phyloP scores from a whole-genome alignment of 2,329 filamentous ascomycete species.

The Madurella fahalii region DNA sequence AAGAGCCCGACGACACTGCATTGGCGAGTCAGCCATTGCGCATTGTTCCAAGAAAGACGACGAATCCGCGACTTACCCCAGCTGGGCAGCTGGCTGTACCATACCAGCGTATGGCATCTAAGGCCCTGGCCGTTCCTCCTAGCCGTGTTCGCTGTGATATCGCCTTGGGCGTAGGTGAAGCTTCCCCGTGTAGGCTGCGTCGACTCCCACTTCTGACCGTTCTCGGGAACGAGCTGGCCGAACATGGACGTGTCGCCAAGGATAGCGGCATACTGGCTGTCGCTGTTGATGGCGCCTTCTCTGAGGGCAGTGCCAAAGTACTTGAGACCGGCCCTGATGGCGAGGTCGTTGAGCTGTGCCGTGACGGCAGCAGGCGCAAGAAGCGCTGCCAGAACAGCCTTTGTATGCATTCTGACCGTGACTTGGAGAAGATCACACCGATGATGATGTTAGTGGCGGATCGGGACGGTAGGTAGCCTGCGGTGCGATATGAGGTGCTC shows the following conservation, averaged over 20 bases:
- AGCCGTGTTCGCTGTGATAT: slow-evolving; percentile 48
- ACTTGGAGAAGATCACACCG: background rate
- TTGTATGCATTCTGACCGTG: slow-evolving; percentile 20
- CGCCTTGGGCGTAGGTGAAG: slow-evolving; percentile 57
- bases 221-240: slow-evolving; percentile 61
- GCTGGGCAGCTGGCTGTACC: slow-evolving; percentile 49
- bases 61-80: slow-evolving; percentile 39
- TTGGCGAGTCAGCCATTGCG: background rate
- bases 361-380: slow-evolving; percentile 23
- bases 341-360: slow-evolving; percentile 47
- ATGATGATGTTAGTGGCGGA: background rate
- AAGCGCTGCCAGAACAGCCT: slow-evolving; percentile 21
- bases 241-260: slow-evolving; percentile 55
- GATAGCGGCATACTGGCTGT: slow-evolving; percentile 52
- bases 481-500: background rate
- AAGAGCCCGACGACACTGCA: slow-evolving; percentile 37
- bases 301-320: slow-evolving; percentile 66
- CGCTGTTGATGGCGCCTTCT: slow-evolving; percentile 47
- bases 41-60: background rate
- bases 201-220: slow-evolving; percentile 61
- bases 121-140: slow-evolving; percentile 47
- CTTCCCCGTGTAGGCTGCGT: slow-evolving; percentile 53
- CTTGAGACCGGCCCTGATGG: slow-evolving; percentile 50
- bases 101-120: slow-evolving; percentile 59
- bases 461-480: background rate